Evolutionary conservation across 148 eudicot genomes (phyloP).

Genomic region (Arbutus unedo): DNA sequence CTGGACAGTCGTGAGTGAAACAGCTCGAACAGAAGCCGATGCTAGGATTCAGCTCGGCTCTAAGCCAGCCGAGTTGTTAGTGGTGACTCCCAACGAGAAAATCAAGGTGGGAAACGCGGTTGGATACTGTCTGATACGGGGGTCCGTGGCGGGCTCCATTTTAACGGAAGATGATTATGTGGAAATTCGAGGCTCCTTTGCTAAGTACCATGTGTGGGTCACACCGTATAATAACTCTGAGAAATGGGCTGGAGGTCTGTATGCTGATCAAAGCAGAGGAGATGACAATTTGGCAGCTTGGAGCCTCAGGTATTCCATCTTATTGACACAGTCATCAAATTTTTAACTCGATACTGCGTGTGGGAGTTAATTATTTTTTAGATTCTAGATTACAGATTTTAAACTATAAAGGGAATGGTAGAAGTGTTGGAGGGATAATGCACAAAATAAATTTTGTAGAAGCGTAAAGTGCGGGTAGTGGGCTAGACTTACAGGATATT

Average conservation of each 20-base stretch:
- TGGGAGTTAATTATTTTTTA: too few relatives aligned
- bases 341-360: neutral
- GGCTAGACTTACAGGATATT: too few relatives aligned
- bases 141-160: constrained; percentile 13
- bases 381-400: too few relatives aligned
- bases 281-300: constrained; percentile 33
- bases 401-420: too few relatives aligned
- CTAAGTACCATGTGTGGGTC: constrained; percentile 42
- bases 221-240: constrained; percentile 57
- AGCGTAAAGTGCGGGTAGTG: too few relatives aligned
- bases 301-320: constrained; percentile 31
- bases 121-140: constrained; percentile 47
- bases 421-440: too few relatives aligned
- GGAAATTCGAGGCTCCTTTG: constrained; percentile 41
- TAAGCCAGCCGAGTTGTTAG: constrained; percentile 20
- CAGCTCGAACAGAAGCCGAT: constrained; percentile 42
- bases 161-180: constrained; percentile 44
- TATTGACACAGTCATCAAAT: neutral
- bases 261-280: constrained; percentile 46
- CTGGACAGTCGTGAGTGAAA: constrained; percentile 36
- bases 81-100: constrained; percentile 50
- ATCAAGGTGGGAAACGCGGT: constrained; percentile 44
- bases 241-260: constrained; percentile 54
- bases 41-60: constrained; percentile 33
- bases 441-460: too few relatives aligned